A percentile compares a stretch with the other conserved stretches of the same genome.
These are phyloP conservation scores for Arthroderma uncinatum DNA, from an alignment of 2,329 filamentous ascomycete species.

Conservation along the genomic window DNA sequence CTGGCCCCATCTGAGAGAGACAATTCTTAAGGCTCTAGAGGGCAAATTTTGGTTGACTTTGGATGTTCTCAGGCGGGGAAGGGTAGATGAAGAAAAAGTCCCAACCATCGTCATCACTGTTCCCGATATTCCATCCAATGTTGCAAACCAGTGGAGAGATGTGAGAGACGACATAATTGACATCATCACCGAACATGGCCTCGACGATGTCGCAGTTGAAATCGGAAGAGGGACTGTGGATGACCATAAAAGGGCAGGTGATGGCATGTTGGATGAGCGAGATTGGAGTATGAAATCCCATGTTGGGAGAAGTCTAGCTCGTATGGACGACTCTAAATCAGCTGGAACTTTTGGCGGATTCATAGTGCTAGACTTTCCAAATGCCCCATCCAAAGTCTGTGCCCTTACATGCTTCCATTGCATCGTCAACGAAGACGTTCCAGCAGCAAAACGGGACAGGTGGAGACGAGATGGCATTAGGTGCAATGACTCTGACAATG, in stretches of 20 bases:
- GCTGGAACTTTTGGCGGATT: constrained; percentile 3
- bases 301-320: neutral
- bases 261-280: neutral
- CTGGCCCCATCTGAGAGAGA: no score
- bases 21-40: no score
- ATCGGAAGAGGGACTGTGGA: neutral
- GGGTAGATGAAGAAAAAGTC: neutral
- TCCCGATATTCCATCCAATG: neutral
- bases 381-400: neutral
- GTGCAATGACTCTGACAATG: no score
- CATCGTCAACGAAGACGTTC: neutral
- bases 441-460: constrained; percentile 2
- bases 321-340: neutral
- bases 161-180: neutral
- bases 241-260: neutral
- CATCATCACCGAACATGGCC: neutral
- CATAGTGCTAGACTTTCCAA: neutral
- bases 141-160: neutral
- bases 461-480: neutral
- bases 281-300: neutral
- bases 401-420: constrained; percentile 6
- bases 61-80: neutral
- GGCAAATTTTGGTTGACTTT: neutral
- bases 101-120: neutral
- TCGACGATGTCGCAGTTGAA: neutral